Evolutionary conservation across 495 filamentous ascomycete genomes (phyloP).

Genomic region (Hypoxylon perforatum): DNA sequence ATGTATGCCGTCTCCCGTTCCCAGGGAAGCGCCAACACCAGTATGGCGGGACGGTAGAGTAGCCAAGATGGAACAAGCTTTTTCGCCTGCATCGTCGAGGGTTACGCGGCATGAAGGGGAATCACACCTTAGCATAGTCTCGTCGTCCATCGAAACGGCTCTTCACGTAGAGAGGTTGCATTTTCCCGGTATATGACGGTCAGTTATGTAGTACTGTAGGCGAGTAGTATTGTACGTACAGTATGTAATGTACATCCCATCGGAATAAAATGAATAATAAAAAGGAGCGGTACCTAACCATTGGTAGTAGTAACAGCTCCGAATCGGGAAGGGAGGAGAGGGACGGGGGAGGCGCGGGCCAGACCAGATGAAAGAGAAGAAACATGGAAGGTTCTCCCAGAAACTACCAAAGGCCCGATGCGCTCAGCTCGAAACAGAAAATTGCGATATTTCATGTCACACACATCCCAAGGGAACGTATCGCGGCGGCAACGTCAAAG

Average conservation of each 20-base stretch:
- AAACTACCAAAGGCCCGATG: conserved; percentile 44
- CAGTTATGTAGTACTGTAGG: not conserved
- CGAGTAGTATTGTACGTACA: conserved; percentile 8
- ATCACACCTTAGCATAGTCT: too few species aligned
- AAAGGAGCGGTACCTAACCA: not conserved
- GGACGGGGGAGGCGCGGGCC: conserved; percentile 1
- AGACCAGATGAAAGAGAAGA: conserved; percentile 30
- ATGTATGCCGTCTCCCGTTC: too few species aligned
- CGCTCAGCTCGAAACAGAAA: conserved; percentile 34
- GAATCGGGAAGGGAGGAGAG: conserved; percentile 5
- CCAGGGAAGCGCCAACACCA: conserved; percentile 5
- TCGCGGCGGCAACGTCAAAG: not conserved
- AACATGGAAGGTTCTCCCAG: conserved; percentile 4
- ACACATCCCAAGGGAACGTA: conserved; percentile 25
- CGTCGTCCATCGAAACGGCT: not conserved
- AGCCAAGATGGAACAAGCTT: conserved; percentile 45
- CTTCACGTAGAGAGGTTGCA: conserved; percentile 15
- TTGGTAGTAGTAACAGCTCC: conserved; percentile 30
- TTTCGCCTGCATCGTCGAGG: conserved; percentile 32
- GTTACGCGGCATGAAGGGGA: conserved; percentile 22
- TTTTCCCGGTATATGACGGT: conserved; percentile 30
- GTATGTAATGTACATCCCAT: conserved; percentile 9
- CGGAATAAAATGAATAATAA: too few species aligned
- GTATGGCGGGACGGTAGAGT: conserved; percentile 31
- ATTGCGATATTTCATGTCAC: conserved; percentile 23